These are phyloP conservation scores for Magnolia officinalis DNA, from an alignment of 164 flowering plant species.

Conservation along the genomic window DNA sequence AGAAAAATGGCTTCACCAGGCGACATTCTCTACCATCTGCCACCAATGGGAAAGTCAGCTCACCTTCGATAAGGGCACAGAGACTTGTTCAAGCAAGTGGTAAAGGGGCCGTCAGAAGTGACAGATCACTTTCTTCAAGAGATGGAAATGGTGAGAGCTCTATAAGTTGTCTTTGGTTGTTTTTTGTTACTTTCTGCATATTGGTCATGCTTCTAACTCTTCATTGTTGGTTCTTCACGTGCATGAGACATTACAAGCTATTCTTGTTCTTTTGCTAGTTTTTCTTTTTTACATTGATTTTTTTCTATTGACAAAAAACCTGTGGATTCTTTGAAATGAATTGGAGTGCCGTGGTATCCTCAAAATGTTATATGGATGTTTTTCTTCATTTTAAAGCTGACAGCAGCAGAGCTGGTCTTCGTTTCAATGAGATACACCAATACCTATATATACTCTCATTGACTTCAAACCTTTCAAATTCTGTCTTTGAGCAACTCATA, in stretches of 20 bases:
- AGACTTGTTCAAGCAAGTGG: constrained; percentile 36
- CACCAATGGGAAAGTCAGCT: constrained; percentile 43
- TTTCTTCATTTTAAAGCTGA: not conserved
- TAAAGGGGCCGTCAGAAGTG: constrained; percentile 38
- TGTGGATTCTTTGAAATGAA: not conserved
- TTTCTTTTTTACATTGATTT: not conserved
- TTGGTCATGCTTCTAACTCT: not conserved
- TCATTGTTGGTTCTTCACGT: not conserved
- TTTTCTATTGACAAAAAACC: not conserved
- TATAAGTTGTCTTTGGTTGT: not conserved
- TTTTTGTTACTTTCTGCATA: not conserved
- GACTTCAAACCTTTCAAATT: not conserved
- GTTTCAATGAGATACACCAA: not conserved
- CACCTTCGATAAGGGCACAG: constrained; percentile 51
- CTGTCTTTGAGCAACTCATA: not conserved
- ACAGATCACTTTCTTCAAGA: constrained; percentile 49
- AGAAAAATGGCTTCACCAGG: constrained; percentile 45
- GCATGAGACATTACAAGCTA: not conserved
- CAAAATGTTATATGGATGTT: not conserved
- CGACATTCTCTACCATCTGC: constrained; percentile 72
- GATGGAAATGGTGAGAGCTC: constrained; percentile 55
- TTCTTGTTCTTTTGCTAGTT: not conserved
- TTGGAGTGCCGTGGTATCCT: not conserved
- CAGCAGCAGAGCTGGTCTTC: not conserved
- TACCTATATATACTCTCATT: not conserved